Conservation (phyloP, 371 early-diverging fungal genomes). For the Haplosporangium sp. region DNA sequence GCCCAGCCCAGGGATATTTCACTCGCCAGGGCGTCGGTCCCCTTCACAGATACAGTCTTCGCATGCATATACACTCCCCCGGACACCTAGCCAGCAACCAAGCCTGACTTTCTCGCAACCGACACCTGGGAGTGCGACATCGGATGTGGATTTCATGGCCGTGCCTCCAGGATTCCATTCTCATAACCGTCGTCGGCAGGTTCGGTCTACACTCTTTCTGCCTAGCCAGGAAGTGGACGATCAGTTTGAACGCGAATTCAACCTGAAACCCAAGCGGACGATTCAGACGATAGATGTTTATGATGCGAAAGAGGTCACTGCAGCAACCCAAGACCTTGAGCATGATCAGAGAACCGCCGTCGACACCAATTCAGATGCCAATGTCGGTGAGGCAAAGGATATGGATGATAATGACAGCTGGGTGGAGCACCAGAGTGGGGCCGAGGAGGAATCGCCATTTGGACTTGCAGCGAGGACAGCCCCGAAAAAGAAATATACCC, state of each 20-base stretch:
- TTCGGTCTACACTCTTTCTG: conserved; percentile 15
- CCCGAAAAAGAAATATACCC: conserved; percentile 47
- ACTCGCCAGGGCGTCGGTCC: conserved; percentile 2
- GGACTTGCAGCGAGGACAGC: not conserved
- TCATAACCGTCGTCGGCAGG: conserved; percentile 32
- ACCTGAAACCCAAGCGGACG: conserved; percentile 1
- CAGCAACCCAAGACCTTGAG: not conserved
- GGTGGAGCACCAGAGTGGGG: conserved; percentile 16
- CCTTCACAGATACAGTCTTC: not conserved
- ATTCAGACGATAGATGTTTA: not conserved
- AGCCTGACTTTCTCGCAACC: conserved; percentile 47
- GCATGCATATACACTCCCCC: conserved; percentile 3
- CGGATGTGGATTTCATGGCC: conserved; percentile 24
- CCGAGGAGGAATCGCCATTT: not conserved
- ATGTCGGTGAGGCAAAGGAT: not conserved
- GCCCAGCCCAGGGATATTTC: not conserved
- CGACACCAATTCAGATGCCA: not conserved
- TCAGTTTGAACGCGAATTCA: conserved; percentile 38
- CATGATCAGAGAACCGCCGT: not conserved
- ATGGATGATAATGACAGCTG: conserved; percentile 1
- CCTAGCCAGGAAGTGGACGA: conserved; percentile 46
- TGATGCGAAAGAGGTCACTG: not conserved
- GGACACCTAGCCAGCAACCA: conserved; percentile 41
- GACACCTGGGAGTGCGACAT: conserved; percentile 35
- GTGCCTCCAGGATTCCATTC: conserved; percentile 49